Percentiles rank a stretch among this genome's conserved stretches.
Evolutionary conservation across 305 asterid genomes (phyloP).

Genomic region (Fraxinus ornus): DNA sequence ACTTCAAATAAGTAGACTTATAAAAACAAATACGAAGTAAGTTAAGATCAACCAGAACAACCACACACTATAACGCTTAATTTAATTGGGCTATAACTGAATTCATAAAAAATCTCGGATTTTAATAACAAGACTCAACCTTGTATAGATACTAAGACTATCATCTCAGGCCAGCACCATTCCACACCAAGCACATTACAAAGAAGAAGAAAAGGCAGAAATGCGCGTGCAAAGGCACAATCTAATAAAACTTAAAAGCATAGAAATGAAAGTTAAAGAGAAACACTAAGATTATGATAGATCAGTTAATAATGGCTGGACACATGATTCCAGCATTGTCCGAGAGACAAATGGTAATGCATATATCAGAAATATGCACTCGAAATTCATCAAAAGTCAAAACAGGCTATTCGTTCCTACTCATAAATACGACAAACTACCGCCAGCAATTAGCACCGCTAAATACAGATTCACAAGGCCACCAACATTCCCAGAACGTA

Average conservation of each 20-base stretch:
- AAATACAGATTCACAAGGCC: neutral
- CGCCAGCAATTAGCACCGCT: constrained; percentile 7
- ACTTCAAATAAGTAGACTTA: neutral
- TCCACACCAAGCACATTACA: neutral
- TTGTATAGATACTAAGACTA: neutral
- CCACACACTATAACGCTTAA: neutral
- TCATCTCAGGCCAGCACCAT: neutral
- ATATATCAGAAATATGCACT: neutral
- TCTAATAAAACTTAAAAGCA: neutral
- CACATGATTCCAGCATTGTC: neutral
- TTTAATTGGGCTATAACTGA: neutral
- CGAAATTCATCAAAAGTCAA: neutral
- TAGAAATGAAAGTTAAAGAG: neutral
- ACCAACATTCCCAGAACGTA: neutral
- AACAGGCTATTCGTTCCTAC: neutral
- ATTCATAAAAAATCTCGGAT: neutral
- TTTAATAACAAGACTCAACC: neutral
- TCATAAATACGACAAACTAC: neutral
- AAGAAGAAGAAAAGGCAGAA: neutral
- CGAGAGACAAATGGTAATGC: neutral
- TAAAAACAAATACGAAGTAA: neutral
- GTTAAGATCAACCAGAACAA: neutral
- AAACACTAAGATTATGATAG: neutral
- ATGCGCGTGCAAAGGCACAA: neutral
- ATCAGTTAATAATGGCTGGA: neutral